phyloP scores from a whole-genome alignment of 2,329 filamentous ascomycete genomes.

The Zalaria sp. region DNA sequence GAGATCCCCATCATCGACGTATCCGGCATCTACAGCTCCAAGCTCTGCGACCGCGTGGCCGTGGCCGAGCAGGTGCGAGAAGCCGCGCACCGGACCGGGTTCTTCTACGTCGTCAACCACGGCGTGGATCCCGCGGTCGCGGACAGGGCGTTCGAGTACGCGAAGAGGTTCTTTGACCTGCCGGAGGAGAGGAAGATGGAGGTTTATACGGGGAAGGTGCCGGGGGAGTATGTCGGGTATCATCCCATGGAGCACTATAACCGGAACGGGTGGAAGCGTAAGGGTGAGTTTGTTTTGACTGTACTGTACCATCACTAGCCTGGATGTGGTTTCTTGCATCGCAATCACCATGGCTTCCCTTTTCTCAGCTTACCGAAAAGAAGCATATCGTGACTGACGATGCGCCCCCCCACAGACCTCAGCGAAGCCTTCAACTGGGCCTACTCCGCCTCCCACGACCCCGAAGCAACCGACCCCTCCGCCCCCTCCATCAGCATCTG shows the following conservation, averaged over 20 bases:
- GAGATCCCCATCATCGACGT: constrained; percentile 25
- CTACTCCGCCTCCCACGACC: background rate
- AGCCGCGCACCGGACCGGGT: constrained; percentile 28
- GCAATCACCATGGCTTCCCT: no score
- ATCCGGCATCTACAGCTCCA: constrained; percentile 22
- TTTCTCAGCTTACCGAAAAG: background rate
- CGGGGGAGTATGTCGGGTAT: constrained; percentile 21
- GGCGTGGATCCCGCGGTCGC: no score
- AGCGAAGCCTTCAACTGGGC: constrained; percentile 14
- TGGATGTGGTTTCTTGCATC: no score
- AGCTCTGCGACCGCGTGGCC: constrained; percentile 19
- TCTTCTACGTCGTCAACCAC: constrained; percentile 25
- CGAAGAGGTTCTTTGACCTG: constrained; percentile 26
- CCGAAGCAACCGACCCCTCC: background rate
- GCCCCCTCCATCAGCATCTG: background rate
- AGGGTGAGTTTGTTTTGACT: background rate
- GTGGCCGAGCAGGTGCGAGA: constrained; percentile 27
- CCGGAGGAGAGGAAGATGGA: constrained; percentile 32
- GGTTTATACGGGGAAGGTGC: constrained; percentile 27
- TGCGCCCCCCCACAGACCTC: constrained; percentile 7
- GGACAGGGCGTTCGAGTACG: no score
- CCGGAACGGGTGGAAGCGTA: background rate
- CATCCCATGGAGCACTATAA: constrained; percentile 13
- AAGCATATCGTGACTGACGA: background rate
- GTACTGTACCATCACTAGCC: no score